Conservation (phyloP, 2,329 filamentous ascomycete species). For the Aspergillus sojae region DNA sequence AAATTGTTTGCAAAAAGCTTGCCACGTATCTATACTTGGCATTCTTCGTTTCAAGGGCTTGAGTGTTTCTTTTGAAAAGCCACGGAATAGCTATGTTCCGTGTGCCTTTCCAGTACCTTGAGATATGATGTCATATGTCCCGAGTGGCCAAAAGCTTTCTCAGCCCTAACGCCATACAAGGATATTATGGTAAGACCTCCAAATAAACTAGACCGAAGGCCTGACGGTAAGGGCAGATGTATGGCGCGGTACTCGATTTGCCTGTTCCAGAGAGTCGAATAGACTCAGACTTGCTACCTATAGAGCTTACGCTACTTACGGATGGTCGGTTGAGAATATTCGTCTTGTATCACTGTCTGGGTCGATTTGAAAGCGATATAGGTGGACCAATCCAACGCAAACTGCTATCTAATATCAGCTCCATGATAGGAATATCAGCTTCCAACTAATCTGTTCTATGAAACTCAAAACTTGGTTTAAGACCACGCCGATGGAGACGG, state of each 20-base stretch:
- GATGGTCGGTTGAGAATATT: too few species aligned
- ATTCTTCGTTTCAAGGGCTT: not conserved
- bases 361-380: too few species aligned
- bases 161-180: not conserved
- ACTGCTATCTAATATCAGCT: too few species aligned
- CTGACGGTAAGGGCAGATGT: not conserved
- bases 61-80: not conserved
- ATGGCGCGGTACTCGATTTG: not conserved
- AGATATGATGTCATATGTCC: not conserved
- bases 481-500: not conserved
- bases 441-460: too few species aligned
- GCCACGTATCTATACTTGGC: not conserved
- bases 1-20: too few species aligned
- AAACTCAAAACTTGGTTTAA: too few species aligned
- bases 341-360: too few species aligned
- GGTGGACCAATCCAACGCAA: too few species aligned
- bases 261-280: not conserved
- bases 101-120: too few species aligned
- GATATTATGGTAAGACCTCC: too few species aligned
- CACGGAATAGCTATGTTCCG: not conserved
- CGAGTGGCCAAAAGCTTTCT: not conserved
- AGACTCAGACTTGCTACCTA: not conserved
- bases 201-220: not conserved
- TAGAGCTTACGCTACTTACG: too few species aligned
- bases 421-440: too few species aligned